Percentiles rank a stretch among this genome's conserved stretches.
Evolutionary conservation across 331 rosid species (phyloP).

Genomic region (Quercus tomentella): DNA sequence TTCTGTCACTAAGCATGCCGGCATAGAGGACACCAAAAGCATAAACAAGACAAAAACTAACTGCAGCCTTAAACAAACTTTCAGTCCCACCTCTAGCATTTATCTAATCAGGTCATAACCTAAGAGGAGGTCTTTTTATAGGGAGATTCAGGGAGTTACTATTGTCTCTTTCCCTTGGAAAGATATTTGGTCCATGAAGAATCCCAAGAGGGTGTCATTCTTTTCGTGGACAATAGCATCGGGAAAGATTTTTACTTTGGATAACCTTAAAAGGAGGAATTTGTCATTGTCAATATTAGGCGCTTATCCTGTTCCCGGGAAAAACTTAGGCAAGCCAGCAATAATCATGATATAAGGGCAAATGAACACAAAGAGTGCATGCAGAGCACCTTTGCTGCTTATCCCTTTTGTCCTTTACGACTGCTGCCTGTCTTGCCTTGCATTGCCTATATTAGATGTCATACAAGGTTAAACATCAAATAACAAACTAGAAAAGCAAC

Average conservation of each 20-base stretch:
- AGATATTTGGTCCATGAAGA: too few relatives aligned
- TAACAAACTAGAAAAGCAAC: constrained; percentile 1
- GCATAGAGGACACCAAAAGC: background rate
- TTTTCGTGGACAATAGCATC: too few relatives aligned
- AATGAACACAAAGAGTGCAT: background rate
- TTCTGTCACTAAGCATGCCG: background rate
- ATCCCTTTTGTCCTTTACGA: constrained; percentile 90
- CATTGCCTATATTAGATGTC: constrained; percentile 58
- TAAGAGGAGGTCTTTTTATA: too few relatives aligned
- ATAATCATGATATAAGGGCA: background rate
- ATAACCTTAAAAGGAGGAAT: too few relatives aligned
- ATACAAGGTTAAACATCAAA: constrained; percentile 16
- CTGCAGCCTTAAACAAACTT: too few relatives aligned
- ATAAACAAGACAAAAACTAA: background rate
- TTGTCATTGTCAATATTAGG: constrained; percentile 37
- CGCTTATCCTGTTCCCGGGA: constrained; percentile 68
- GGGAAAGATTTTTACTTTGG: too few relatives aligned
- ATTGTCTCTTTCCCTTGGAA: too few relatives aligned
- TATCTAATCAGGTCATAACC: background rate
- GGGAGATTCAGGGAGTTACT: too few relatives aligned
- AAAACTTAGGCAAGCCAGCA: constrained; percentile 15
- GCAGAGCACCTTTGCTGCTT: constrained; percentile 75
- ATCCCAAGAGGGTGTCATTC: too few relatives aligned
- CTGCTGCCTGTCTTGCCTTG: constrained; percentile 81
- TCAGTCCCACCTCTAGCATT: background rate